Base-by-base conservation (phyloP, 768 basidiomycete species). In the Boletus coccyginus region DNA sequence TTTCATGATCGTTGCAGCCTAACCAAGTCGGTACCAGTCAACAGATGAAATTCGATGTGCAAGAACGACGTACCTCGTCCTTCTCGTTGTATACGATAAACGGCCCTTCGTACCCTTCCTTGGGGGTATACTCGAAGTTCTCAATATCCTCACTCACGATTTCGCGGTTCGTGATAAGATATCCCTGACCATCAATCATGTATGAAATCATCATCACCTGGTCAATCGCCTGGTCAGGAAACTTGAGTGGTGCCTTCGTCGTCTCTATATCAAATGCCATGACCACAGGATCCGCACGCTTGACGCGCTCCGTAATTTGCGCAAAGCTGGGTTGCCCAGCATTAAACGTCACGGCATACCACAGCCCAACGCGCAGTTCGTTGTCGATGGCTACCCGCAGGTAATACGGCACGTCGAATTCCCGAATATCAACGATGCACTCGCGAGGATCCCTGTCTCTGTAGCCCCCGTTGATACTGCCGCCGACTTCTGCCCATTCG, bases 171-270 rank as follows among this genome's bases (percentile, higher is more conserved):
- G 94, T 97, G 72, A 99, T 98, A 58, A 99, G 83, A 68, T 90
- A 99, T 0, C 97, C 97, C 71, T 95, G 92, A 0, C 94, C 96
- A 69, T 99, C 97, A 17, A 99, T 78, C 95, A 99, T 98, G 74
- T 98, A 99, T 43, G 97, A 99, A 60, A 99, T 98, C 97, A 99
- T 99, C 96, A 99, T 99, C 65, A 99, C 94, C 70, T 98, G 95
- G 76, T 98, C 97, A 27, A 92, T 87, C 8, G 85, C 83, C 63
- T 94, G 89, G 75, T 98, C 97, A 1, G 97, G 96, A 68, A 98
- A 98, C 73, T 98, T 98, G 65, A 98, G 84, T n/a, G 97, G 96
- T n/a, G 92, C 90, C 75, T 99, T 99, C 2, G 95, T 96, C 17
- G 93, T 95, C 73, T 99, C 97, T 68, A 99, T 99, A 85, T 98